Base-by-base conservation (phyloP, 768 basidiomycete species). In the Phlebiopsis flavidoalba region DNA sequence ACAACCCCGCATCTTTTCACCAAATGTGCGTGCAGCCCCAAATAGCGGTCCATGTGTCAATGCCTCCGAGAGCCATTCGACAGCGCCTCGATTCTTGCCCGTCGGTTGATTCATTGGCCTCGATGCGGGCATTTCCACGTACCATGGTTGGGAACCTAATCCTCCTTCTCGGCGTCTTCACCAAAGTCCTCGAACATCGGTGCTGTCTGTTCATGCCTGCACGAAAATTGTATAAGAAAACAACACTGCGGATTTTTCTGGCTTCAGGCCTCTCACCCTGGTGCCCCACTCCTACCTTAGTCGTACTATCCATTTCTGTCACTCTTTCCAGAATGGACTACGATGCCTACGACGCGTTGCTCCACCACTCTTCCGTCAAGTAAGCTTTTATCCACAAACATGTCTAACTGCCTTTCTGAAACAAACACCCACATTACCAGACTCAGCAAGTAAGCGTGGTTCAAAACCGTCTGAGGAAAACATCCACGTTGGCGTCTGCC, bases 401-500 rank as follows among this genome's bases (percentile, higher is more conserved):
- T 69, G 40, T 31, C 26, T 31, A 31, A 31, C 40, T 43, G 17
- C 17, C 11, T 43, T 43, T 43, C 40, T 22, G 40, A 48, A 8
- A 10, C 55, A 8, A 17, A 12, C 31, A 37, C 10, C 19, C 14
- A 26, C 19, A 48, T 48, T 37, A 22, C 26, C 75, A 91, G 88
- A 91, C 90, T 0, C 88, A 90, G 69, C 84, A 86, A 2, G 89
- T n/a, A 91, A 60, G 86, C 90, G 7, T 92, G 90, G 90, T 91
- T 92, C 73, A 92, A n/a, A 91, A 67, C 89, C 89, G 3, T 83
- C 89, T 0, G 87, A 90, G 66, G 90, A 93, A 73, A 91, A 90
- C 67, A 76, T 91, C 55, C 84, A 88, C 60, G 87, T 86, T 0
- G 90, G 90, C 51, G 89, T 93, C 63, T 91, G 88, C 68, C 72